Conservation (phyloP, 306 rosid species). For the Acmispon strigosus region DNA sequence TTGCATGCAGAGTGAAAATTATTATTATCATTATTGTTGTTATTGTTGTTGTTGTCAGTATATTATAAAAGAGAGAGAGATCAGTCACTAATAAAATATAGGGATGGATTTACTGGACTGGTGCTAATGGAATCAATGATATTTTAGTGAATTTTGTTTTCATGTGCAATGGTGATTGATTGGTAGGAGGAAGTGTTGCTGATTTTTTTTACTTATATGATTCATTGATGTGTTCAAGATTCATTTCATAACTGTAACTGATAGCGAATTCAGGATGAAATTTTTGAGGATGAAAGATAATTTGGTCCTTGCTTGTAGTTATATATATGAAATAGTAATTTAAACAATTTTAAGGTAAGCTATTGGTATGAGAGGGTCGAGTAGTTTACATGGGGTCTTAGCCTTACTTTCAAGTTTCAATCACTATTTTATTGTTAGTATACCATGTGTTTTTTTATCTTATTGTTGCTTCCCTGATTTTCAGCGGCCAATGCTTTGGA, state of each 20-base stretch:
- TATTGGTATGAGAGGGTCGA: neutral
- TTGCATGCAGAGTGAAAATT: neutral
- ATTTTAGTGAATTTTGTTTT: neutral
- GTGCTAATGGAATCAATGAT: neutral
- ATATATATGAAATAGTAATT: neutral
- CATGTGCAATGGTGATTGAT: neutral
- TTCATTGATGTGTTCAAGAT: neutral
- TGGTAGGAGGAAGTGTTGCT: neutral
- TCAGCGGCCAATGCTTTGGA: conserved; percentile 64
- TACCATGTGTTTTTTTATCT: neutral
- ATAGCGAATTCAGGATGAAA: neutral
- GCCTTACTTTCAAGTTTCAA: neutral
- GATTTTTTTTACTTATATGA: neutral
- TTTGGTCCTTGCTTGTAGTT: neutral
- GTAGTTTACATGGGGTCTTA: neutral
- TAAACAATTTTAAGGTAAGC: neutral
- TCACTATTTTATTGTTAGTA: neutral
- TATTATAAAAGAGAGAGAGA: neutral
- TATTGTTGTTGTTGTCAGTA: no score
- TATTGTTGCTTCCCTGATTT: neutral
- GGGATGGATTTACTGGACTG: neutral
- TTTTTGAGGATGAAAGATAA: neutral
- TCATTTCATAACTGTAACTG: neutral
- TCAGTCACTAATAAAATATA: neutral
- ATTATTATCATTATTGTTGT: neutral